Base-by-base conservation (phyloP, 2,329 filamentous ascomycete species). In the Paraphaeosphaeria minitans region DNA sequence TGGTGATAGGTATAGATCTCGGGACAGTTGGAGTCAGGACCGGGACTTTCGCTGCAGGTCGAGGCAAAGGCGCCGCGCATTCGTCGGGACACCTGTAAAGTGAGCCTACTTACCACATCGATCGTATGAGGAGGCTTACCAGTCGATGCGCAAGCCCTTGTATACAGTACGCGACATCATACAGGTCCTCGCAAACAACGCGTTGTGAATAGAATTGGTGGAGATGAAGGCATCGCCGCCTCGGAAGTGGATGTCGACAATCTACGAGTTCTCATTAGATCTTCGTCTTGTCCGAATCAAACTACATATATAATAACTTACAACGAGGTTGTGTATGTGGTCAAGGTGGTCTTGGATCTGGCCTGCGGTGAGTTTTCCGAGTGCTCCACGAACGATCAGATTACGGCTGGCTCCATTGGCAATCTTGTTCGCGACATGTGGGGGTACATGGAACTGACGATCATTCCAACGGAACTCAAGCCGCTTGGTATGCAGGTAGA, bases 121-220 rank as follows among this genome's bases (percentile, higher is more conserved):
- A 29, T 27, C 21, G 9, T 21, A 16, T 24, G n/a, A 12, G 24
- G 9, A 14, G 29, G 22, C 51, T 35, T 16, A 53, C 83, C 87
- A 94, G 14, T 89, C 86, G 64, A 96, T 89, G 61, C 83, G 87
- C 59, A 83, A 86, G 22, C 85, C 83, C 70, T 88, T 91, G 79
- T 95, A 96, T 31, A 82, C 83, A 14, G 84, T 86, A 57, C 77
- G 75, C 56, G 78, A 81, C 84, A 89, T 88, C 89, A 96, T 90
- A 78, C 91, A 95, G 10, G 85, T 90, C 19, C 86, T 85, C 9
- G 91, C 91, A 75, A 89, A 91, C 53, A 92, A 83, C 12, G 91
- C 89, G 61, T 89, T 88, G 68, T 89, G 84, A 10, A 96, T 83
- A 0, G 91, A 92, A 74, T 93, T 96, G 8, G 89, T 91, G 56